phyloP scores from a whole-genome alignment of 805 yeast genomes.

The Nematodospora valgi region DNA sequence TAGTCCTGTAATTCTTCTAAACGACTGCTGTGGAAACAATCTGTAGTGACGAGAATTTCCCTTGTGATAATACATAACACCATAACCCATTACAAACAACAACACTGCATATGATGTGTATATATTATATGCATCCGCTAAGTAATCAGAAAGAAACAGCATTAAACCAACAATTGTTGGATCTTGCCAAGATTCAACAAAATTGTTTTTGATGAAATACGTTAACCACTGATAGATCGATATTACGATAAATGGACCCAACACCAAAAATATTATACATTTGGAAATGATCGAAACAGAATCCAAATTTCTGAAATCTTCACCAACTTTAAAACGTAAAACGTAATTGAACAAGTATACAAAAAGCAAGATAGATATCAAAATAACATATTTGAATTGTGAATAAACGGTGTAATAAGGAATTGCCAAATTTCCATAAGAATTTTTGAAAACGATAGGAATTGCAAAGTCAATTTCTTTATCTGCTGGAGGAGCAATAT shows the following conservation, averaged over 20 bases:
- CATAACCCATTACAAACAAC: conserved; percentile 33
- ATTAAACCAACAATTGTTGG: not conserved
- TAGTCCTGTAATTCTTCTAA: conserved; percentile 1
- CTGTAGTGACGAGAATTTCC: conserved; percentile 21
- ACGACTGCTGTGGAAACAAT: conserved; percentile 16
- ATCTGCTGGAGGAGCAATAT: conserved; percentile 25
- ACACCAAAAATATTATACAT: conserved; percentile 22
- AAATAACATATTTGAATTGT: conserved; percentile 12
- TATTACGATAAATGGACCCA: conserved; percentile 17
- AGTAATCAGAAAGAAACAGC: not conserved
- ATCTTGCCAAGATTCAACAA: conserved; percentile 5
- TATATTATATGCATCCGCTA: conserved; percentile 6
- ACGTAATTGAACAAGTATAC: conserved; percentile 23
- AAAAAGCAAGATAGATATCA: conserved; percentile 15
- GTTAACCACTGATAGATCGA: conserved; percentile 2
- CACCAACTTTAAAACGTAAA: conserved; percentile 22
- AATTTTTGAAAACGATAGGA: conserved; percentile 19
- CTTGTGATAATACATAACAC: conserved; percentile 26
- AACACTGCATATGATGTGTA: conserved; percentile 15
- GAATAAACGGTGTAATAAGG: conserved; percentile 15
- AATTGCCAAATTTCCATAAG: conserved; percentile 24
- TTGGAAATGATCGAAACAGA: conserved; percentile 26
- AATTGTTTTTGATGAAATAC: conserved; percentile 13
- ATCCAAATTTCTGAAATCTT: conserved; percentile 24
- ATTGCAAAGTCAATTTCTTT: conserved; percentile 9